Conservation (phyloP, 2,329 filamentous ascomycete species). For the Monosporascus sp. region DNA sequence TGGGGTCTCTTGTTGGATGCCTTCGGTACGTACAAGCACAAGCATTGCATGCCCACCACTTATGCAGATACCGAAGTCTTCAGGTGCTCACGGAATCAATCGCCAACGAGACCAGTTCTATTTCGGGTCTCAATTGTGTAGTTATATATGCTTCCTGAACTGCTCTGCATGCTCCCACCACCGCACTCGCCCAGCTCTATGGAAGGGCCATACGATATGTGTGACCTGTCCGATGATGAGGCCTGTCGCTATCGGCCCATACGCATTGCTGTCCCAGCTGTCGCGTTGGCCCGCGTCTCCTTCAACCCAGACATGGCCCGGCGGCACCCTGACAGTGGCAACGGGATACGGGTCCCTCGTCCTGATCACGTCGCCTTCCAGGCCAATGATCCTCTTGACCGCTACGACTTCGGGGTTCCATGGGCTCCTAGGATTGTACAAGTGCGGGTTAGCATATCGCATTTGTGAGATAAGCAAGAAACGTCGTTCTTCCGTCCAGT, state of each 20-base stretch:
- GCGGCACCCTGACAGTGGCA: constrained; percentile 59
- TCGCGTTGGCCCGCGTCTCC: constrained; percentile 71
- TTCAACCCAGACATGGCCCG: constrained; percentile 90
- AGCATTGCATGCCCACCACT: too few species aligned
- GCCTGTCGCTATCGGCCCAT: constrained; percentile 74
- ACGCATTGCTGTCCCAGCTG: constrained; percentile 81
- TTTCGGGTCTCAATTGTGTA: neutral
- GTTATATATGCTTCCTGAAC: constrained; percentile 11
- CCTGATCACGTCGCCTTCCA: constrained; percentile 72
- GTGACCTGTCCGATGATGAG: constrained; percentile 72
- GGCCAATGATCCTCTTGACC: constrained; percentile 77
- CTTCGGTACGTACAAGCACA: too few species aligned
- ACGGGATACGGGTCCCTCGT: constrained; percentile 57
- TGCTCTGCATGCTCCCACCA: constrained; percentile 48
- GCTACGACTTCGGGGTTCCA: constrained; percentile 61
- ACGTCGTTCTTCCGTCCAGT: too few species aligned
- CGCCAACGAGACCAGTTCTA: too few species aligned
- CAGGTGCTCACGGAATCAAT: too few species aligned
- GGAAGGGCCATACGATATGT: constrained; percentile 64
- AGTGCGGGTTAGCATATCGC: constrained; percentile 5
- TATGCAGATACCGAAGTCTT: too few species aligned
- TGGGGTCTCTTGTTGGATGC: too few species aligned
- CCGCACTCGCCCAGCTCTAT: constrained; percentile 49
- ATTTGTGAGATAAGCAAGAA: neutral
- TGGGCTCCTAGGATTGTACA: constrained; percentile 53